phyloP scores from a whole-genome alignment of 179 eudicot genomes.

The Amaranthus tricolor region DNA sequence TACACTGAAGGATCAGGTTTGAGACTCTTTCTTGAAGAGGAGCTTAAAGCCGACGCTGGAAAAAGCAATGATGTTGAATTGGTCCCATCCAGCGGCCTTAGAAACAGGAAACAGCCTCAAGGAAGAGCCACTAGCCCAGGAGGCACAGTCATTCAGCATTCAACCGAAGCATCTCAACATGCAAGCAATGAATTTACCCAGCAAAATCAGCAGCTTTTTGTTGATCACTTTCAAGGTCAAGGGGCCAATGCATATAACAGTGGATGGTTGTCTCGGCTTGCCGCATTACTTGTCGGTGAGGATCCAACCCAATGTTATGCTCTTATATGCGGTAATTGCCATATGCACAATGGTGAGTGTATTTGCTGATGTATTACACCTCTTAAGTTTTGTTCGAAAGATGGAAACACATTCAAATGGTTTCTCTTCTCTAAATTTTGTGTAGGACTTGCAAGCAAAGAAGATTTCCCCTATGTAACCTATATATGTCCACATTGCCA shows the following conservation, averaged over 20 bases:
- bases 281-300: slow-evolving; percentile 94
- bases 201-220: slow-evolving; percentile 48
- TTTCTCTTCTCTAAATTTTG: slow-evolving; percentile 8
- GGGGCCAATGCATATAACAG: slow-evolving; percentile 50
- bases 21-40: slow-evolving; percentile 66
- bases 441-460: slow-evolving; percentile 91
- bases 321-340: slow-evolving; percentile 91
- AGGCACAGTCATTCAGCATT: slow-evolving; percentile 36
- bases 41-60: slow-evolving; percentile 41
- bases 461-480: slow-evolving; percentile 76
- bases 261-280: slow-evolving; percentile 83
- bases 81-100: slow-evolving; percentile 60
- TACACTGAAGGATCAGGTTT: slow-evolving; percentile 84
- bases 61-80: slow-evolving; percentile 69
- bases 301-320: slow-evolving; percentile 95
- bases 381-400: not conserved
- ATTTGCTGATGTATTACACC: slow-evolving; percentile 1
- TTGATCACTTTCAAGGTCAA: slow-evolving; percentile 60
- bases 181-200: slow-evolving; percentile 37
- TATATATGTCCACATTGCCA: slow-evolving; percentile 92
- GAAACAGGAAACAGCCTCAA: slow-evolving; percentile 63
- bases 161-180: slow-evolving; percentile 37
- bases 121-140: slow-evolving; percentile 39
- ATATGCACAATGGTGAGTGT: slow-evolving; percentile 89
- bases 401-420: not conserved